Evolutionary conservation across 306 rosid genomes (phyloP).

Genomic region (Sophora flavescens): DNA sequence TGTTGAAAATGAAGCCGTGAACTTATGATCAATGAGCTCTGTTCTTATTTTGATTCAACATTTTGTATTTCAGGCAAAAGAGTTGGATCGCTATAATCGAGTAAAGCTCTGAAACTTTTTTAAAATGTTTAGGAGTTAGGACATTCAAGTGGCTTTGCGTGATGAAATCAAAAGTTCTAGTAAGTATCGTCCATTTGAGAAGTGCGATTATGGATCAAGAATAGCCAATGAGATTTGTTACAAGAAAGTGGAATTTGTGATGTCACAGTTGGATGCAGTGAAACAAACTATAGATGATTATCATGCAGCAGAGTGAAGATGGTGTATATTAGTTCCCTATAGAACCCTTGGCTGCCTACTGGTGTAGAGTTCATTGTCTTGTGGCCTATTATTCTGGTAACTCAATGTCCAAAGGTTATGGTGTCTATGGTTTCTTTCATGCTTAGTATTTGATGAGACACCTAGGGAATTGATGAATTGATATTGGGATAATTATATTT

Average conservation of each 20-base stretch:
- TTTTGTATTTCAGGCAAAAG: conserved; percentile 20
- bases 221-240: conserved; percentile 82
- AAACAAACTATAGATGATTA: conserved; percentile 71
- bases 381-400: too few relatives aligned
- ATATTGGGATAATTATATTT: too few relatives aligned
- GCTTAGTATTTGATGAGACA: too few relatives aligned
- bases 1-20: conserved; percentile 14
- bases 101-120: not conserved
- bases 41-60: conserved; percentile 34
- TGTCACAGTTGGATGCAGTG: conserved; percentile 81
- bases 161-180: conserved; percentile 94
- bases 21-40: not conserved
- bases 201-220: conserved; percentile 89
- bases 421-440: too few relatives aligned
- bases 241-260: conserved; percentile 75
- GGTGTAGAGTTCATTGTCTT: too few relatives aligned
- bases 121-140: conserved; percentile 56
- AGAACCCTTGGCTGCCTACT: too few relatives aligned
- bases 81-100: conserved; percentile 3
- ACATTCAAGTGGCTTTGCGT: conserved; percentile 86
- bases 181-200: conserved; percentile 95
- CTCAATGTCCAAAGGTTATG: too few relatives aligned
- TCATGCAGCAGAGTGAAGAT: too few relatives aligned
- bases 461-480: too few relatives aligned
- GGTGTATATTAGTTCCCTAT: too few relatives aligned